phyloP scores from a whole-genome alignment of 768 basidiomycete genomes.

The Peribolospora kevripleyi region DNA sequence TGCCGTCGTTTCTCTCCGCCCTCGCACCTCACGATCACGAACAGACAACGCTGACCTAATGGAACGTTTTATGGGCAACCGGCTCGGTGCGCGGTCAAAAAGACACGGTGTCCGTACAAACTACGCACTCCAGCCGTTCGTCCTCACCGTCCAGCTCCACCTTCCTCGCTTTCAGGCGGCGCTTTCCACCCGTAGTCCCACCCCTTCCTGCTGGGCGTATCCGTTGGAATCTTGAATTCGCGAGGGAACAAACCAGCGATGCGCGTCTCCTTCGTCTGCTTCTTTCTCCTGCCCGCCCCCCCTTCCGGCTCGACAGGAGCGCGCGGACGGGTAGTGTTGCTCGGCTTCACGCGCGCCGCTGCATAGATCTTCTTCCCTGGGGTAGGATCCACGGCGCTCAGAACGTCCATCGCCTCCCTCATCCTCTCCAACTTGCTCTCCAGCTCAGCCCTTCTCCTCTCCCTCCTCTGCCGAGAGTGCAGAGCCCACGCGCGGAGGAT shows the following conservation, averaged over 20 bases:
- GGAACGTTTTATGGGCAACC: too few relatives aligned
- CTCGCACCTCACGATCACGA: too few relatives aligned
- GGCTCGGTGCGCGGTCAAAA: too few relatives aligned
- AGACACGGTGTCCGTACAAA: too few relatives aligned
- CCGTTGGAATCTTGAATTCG: conserved; percentile 60
- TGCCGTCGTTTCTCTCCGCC: too few relatives aligned
- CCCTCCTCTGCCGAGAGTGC: conserved; percentile 47
- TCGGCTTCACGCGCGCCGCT: conserved; percentile 42
- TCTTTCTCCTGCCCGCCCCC: conserved; percentile 35
- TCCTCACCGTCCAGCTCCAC: too few relatives aligned
- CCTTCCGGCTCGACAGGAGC: conserved; percentile 33
- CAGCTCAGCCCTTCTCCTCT: conserved; percentile 41
- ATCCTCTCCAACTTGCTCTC: conserved; percentile 57
- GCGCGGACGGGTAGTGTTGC: conserved; percentile 32
- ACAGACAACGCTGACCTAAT: too few relatives aligned
- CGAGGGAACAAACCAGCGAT: conserved; percentile 46
- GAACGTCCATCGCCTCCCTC: conserved; percentile 60
- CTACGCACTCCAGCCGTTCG: too few relatives aligned
- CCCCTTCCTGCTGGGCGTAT: conserved; percentile 53
- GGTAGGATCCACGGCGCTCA: conserved; percentile 23
- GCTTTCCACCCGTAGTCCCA: conserved; percentile 68
- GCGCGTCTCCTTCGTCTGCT: conserved; percentile 41
- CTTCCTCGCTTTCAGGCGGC: too few relatives aligned
- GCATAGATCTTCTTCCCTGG: conserved; percentile 27
- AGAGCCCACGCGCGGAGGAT: conserved; percentile 78